Evolutionary conservation across 495 filamentous ascomycete genomes (phyloP).

Genomic region (Podospora sp.): DNA sequence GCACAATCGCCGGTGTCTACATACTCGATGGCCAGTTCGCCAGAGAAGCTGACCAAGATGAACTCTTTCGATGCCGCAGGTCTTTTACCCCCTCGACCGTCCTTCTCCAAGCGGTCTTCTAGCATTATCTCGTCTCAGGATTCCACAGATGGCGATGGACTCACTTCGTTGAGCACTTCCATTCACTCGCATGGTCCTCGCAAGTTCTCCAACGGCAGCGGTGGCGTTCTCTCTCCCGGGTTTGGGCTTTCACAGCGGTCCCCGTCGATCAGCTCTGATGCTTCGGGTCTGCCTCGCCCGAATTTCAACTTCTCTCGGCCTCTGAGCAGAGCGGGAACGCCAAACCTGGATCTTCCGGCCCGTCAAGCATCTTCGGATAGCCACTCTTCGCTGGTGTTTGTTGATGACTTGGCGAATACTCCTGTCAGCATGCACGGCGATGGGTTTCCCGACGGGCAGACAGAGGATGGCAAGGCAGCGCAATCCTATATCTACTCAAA

Average conservation of each 20-base stretch:
- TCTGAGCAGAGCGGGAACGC: slow-evolving; percentile 73
- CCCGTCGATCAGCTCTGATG: slow-evolving; percentile 80
- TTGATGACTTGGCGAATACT: slow-evolving; percentile 62
- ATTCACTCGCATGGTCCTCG: slow-evolving; percentile 49
- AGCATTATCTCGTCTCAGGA: slow-evolving; percentile 52
- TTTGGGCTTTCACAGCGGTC: slow-evolving; percentile 64
- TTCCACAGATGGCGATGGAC: slow-evolving; percentile 41
- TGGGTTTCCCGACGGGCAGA: slow-evolving; percentile 51
- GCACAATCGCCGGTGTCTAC: slow-evolving; percentile 29
- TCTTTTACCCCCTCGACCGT: slow-evolving; percentile 47
- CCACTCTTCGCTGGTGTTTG: slow-evolving; percentile 60
- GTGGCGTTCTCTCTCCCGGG: slow-evolving; percentile 57
- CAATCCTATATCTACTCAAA: slow-evolving; percentile 83
- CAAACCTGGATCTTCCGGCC: slow-evolving; percentile 60
- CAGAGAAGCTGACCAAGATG: slow-evolving; percentile 43
- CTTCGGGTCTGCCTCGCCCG: slow-evolving; percentile 65
- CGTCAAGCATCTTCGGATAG: slow-evolving; percentile 64
- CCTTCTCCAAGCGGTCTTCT: slow-evolving; percentile 51
- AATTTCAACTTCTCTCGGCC: slow-evolving; percentile 94
- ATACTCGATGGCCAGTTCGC: slow-evolving; percentile 34
- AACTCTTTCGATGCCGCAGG: slow-evolving; percentile 43
- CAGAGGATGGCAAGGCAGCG: slow-evolving; percentile 48
- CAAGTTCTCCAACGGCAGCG: slow-evolving; percentile 69
- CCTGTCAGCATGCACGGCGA: slow-evolving; percentile 67
- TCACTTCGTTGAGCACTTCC: slow-evolving; percentile 42